Evolutionary conservation across 1,284 basidiomycete species (phyloP).

Genomic region (Jaminaea rosea): DNA sequence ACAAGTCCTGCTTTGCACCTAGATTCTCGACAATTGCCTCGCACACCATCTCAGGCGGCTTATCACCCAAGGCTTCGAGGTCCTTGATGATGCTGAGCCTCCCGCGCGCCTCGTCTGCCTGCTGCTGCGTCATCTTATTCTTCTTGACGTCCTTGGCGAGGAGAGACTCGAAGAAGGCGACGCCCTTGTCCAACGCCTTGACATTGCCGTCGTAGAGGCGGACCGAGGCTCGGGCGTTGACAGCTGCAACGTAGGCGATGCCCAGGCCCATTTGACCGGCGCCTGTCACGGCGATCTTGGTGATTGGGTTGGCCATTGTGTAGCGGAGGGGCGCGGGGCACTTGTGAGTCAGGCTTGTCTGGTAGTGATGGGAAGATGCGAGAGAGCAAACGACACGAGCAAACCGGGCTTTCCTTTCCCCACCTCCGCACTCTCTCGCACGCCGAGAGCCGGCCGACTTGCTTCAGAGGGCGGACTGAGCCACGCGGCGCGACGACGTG

Average conservation of each 20-base stretch:
- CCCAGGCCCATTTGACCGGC: conserved; percentile 51
- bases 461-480: too few relatives aligned
- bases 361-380: too few relatives aligned
- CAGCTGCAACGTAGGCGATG: conserved; percentile 72
- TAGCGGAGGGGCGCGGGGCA: too few relatives aligned
- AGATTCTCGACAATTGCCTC: conserved; percentile 90
- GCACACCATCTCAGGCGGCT: conserved; percentile 75
- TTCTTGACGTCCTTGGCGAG: conserved; percentile 81
- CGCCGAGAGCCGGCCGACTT: too few relatives aligned
- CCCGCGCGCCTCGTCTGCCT: conserved; percentile 63
- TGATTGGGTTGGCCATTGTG: too few relatives aligned
- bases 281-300: background rate
- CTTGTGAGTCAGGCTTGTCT: too few relatives aligned
- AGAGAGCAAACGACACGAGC: too few relatives aligned
- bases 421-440: too few relatives aligned
- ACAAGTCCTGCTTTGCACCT: conserved; percentile 69
- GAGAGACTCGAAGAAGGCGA: conserved; percentile 61
- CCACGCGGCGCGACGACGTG: too few relatives aligned
- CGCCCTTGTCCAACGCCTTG: conserved; percentile 62
- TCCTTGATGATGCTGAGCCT: conserved; percentile 14
- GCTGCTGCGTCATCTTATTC: conserved; percentile 60
- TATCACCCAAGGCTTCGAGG: conserved; percentile 18
- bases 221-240: conserved; percentile 20
- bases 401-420: too few relatives aligned
- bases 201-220: conserved; percentile 22